These are phyloP conservation scores for Xanthoceras sorbifolium DNA, from an alignment of 345 rosid genomes.

Conservation along the genomic window DNA sequence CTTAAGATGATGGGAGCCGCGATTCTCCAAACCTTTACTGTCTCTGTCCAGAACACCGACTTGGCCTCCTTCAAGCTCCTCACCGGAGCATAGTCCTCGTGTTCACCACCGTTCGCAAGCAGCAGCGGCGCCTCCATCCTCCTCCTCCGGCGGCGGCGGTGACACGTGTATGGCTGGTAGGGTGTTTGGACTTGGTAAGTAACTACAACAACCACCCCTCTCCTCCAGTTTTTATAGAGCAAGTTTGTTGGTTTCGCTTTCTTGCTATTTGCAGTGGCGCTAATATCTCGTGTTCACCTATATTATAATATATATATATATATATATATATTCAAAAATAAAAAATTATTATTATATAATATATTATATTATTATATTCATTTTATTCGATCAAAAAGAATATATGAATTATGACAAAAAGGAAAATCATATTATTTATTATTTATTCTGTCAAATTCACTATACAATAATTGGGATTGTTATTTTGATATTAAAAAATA, in stretches of 20 bases:
- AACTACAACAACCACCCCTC: background rate
- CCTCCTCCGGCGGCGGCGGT: background rate
- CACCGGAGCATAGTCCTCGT: constrained; percentile 51
- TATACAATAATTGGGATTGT: no score
- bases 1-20: constrained; percentile 58
- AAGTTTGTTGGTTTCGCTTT: background rate
- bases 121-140: constrained; percentile 59
- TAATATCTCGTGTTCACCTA: background rate
- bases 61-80: constrained; percentile 41
- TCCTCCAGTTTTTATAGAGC: background rate
- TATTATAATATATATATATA: background rate
- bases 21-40: constrained; percentile 63
- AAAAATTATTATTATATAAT: no score
- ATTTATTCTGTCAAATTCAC: no score
- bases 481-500: no score
- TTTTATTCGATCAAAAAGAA: no score
- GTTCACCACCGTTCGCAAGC: constrained; percentile 29
- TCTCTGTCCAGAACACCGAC: constrained; percentile 47
- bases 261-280: background rate
- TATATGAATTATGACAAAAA: no score
- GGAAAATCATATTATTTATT: no score
- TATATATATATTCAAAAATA: no score
- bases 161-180: background rate
- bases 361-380: no score
- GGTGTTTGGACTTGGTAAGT: background rate